Base-by-base conservation (phyloP, 78 protist genomes). In the Salpingoeca rosetta region DNA sequence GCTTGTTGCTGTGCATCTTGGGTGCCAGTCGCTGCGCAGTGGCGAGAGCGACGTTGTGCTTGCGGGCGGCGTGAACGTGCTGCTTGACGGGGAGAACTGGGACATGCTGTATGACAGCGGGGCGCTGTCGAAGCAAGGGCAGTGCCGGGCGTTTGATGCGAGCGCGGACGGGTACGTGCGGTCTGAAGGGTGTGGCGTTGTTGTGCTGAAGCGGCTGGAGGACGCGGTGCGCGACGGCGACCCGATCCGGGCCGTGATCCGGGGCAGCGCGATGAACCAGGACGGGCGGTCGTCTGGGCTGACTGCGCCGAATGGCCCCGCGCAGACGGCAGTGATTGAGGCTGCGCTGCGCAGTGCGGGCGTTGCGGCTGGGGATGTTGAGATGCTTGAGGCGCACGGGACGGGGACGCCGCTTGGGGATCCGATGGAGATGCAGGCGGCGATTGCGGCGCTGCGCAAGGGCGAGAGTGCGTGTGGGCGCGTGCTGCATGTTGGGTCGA, bases 111-210 rank as follows among this genome's bases (percentile, higher is more conserved):
- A 83, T 35, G 28, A 40, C 35, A 82, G 76, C 0, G 89, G 90
- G 11, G 78, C 92, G 41, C 90, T 27, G 44, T 31, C 72, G 39
- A 12, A 76, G 57, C 1, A 88, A 90, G 11, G 76, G 92, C n/a
- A 88, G 92, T 7, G 77, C 88, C 65, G 87, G 84, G 40, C 93
- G 25, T 93, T 92, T 45, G 94, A 92, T 72, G 82, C 85, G 26
- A 11, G 76, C n/a, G 98, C 97, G 36, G 65, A 93, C 42, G 98
- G 98, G 40, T 95, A 92, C 89, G 92, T 74, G 1, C 84, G 98
- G n/a, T 77, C 88, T 39, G 98, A 95, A 74, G 96, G 95, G 51
- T 87, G 84, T 27, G 93, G 92, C 77, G 51, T 77, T 1, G 85
- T 94, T 3, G 45, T 95, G 3, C 57, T 94, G 7, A 45, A 3